Evolutionary conservation across 176 grass and related monocot genomes (phyloP).

Genomic region (Oryza brachyantha): DNA sequence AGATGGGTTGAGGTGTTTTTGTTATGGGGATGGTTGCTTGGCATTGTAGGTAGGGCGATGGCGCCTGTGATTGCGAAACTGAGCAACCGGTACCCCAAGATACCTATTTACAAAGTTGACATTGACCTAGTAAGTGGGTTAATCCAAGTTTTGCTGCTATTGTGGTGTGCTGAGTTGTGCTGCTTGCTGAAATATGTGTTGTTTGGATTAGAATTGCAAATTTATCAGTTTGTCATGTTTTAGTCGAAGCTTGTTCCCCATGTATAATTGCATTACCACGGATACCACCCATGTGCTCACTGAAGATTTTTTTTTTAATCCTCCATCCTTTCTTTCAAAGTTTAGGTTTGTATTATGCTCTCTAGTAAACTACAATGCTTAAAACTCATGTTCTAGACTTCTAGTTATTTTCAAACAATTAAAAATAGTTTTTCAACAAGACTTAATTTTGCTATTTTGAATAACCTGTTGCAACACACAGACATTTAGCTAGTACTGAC

Average conservation of each 20-base stretch:
- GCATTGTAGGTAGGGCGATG: conserved; percentile 28
- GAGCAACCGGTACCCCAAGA: conserved; percentile 30
- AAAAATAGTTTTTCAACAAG: too few species aligned
- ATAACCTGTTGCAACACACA: too few species aligned
- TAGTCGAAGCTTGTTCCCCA: neutral
- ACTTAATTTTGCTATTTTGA: too few species aligned
- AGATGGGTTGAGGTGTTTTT: neutral
- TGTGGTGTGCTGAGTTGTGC: neutral
- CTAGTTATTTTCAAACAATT: neutral
- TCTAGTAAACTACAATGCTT: neutral
- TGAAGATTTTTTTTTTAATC: neutral
- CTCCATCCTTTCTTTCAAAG: too few species aligned
- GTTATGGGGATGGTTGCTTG: neutral
- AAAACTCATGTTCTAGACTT: neutral
- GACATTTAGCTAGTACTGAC: too few species aligned
- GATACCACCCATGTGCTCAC: neutral
- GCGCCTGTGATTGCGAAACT: conserved; percentile 36
- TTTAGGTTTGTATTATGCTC: neutral
- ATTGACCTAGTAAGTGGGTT: conserved; percentile 33
- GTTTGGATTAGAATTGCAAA: neutral
- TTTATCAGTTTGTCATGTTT: too few species aligned
- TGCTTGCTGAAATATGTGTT: neutral
- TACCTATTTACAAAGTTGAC: conserved; percentile 44
- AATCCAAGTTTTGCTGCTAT: neutral
- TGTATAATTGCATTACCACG: neutral